Base-by-base conservation (phyloP, 2,329 filamentous ascomycete species). In the Xylariaceae sp. region DNA sequence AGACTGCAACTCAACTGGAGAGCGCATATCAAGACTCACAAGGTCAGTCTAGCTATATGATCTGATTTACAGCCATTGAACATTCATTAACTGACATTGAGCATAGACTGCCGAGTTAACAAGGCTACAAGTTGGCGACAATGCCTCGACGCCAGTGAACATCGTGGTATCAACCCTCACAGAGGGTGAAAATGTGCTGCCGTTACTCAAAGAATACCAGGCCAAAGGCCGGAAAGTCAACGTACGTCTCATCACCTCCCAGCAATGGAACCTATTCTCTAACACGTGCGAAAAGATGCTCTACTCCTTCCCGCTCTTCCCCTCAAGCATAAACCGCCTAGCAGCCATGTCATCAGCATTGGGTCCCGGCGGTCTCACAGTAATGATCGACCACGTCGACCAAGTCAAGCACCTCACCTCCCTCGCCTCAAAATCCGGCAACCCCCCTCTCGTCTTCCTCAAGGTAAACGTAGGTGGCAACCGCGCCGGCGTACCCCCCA, bases 1-100 rank as follows among this genome's bases (percentile, higher is more conserved):
- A 74, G 75, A 53, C 74, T 92, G 11, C 77, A 80, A 0, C 77
- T 92, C 23, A 81, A 80, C 5, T 93, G 90, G 77, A 79, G 90
- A 60, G 86, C 88, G 1, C 90, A 94, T 71, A 84, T 93, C 61
- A 94, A 94, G 75, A 92, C 88, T 18, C 90, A 94, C 73, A 94
- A 94, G 77, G 88, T 87, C 73, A 57, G 68, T 42, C n/a, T 18
- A 50, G 10, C n/a, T 62, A 60, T 3, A 47, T 35, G 30, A 9
- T 11, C 39, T 64, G n/a, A 9, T 51, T 44, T 18, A 49, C 13
- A 23, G 5, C 10, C 13, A 45, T 45, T 42, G 7, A 42, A 9
- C 23, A 47, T 39, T 37, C 8, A 53, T 15, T n/a, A 23, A 11
- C 45, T 51, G 64, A 30, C 30, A 6, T 1, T 34, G 7, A 7